A percentile compares a stretch with the other conserved stretches of the same genome.
Evolutionary conservation across 23 red algal species (phyloP).

Genomic region (Gracilaria domingensis): DNA sequence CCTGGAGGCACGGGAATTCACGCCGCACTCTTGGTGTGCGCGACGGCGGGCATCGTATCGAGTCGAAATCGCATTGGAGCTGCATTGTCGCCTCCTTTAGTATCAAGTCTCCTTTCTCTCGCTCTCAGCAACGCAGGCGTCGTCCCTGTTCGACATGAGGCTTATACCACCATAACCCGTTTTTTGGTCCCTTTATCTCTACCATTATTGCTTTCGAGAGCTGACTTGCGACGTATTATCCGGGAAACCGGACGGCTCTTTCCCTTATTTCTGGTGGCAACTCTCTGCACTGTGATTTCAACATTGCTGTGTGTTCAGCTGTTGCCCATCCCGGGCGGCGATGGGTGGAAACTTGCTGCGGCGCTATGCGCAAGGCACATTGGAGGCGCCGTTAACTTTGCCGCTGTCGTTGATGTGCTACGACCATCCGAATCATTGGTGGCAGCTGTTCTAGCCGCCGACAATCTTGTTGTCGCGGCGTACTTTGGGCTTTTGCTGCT

Average conservation of each 20-base stretch:
- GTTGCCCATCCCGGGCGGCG: slow-evolving; percentile 53
- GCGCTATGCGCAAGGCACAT: slow-evolving; percentile 87
- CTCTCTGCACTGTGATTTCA: slow-evolving; percentile 63
- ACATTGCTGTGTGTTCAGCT: slow-evolving; percentile 59
- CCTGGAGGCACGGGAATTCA: neutral
- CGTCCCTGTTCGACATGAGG: slow-evolving; percentile 63
- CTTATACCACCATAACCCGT: slow-evolving; percentile 54
- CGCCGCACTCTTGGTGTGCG: slow-evolving; percentile 38
- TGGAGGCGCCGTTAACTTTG: slow-evolving; percentile 90
- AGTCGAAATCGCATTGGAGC: slow-evolving; percentile 57
- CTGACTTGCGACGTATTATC: slow-evolving; percentile 80
- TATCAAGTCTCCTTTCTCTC: slow-evolving; percentile 76
- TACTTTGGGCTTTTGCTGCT: slow-evolving; percentile 81
- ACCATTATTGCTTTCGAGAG: slow-evolving; percentile 79
- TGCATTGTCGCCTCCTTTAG: slow-evolving; percentile 75
- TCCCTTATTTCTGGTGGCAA: slow-evolving; percentile 63
- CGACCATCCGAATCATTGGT: slow-evolving; percentile 37
- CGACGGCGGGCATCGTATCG: slow-evolving; percentile 57
- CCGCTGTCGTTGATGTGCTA: slow-evolving; percentile 77
- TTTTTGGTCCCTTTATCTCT: slow-evolving; percentile 79
- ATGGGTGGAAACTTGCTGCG: slow-evolving; percentile 85
- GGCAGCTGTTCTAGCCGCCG: slow-evolving; percentile 75
- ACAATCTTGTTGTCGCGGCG: slow-evolving; percentile 84
- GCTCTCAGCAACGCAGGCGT: slow-evolving; percentile 38
- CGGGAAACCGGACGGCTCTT: slow-evolving; percentile 65